A percentile compares a stretch with the other conserved stretches of the same genome.
Conservation (phyloP, 371 early-diverging fungal species). For the Rhizomucor miehei region DNA sequence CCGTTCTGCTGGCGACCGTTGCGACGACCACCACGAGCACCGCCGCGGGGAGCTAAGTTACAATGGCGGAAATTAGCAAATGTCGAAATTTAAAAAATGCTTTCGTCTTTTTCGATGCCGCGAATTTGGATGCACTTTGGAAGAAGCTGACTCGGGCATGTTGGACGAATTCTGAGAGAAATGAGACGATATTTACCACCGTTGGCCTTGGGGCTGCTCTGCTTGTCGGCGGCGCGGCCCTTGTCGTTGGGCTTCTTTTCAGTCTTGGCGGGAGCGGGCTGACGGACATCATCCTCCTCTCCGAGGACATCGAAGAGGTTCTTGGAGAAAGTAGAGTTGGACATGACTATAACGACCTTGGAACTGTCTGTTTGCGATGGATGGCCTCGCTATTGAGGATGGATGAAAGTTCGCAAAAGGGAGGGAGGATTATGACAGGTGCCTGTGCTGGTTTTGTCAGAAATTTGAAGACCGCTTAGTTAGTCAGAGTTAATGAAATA, state of each 20-base stretch:
- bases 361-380: conserved; percentile 33
- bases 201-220: conserved; percentile 14
- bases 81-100: not conserved
- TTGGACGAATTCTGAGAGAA: not conserved
- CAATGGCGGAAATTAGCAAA: conserved; percentile 1
- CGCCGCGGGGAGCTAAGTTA: conserved; percentile 37
- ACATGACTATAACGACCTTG: conserved; percentile 36
- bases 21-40: conserved; percentile 38
- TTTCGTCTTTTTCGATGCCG: not conserved
- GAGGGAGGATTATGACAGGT: conserved; percentile 5
- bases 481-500: too few species aligned
- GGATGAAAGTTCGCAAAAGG: conserved; percentile 30
- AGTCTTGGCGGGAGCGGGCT: conserved; percentile 35
- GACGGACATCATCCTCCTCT: conserved; percentile 53
- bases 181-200: conserved; percentile 18
- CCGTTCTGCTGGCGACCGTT: conserved; percentile 54
- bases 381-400: conserved; percentile 22
- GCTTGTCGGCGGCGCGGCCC: conserved; percentile 23
- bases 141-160: not conserved
- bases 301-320: conserved; percentile 67
- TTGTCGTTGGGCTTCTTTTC: conserved; percentile 30
- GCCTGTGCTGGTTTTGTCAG: not conserved
- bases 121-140: too few species aligned
- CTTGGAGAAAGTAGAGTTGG: conserved; percentile 48
- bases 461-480: too few species aligned